Evolutionary conservation across 169 alveolate species (phyloP).

Genomic region (Ichthyophthirius multifiliis): DNA sequence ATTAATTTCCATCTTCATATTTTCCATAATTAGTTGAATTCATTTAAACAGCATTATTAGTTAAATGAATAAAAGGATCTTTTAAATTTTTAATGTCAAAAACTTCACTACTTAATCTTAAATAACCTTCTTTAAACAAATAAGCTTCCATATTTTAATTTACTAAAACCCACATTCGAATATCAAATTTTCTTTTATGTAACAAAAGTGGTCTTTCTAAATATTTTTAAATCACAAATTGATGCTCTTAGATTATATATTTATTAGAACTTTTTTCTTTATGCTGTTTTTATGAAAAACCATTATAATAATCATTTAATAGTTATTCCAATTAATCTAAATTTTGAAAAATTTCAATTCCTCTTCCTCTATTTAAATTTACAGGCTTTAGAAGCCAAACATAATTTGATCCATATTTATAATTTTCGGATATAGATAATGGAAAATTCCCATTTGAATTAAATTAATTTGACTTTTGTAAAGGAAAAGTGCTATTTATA

Average conservation of each 20-base stretch:
- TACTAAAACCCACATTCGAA: conserved; percentile 79
- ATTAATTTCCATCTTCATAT: conserved; percentile 59
- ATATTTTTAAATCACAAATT: conserved; percentile 9
- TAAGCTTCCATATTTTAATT: conserved; percentile 49
- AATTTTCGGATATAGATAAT: background rate
- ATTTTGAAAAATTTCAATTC: conserved; percentile 52
- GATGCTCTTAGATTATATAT: background rate
- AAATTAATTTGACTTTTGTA: background rate
- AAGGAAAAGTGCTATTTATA: too few relatives aligned
- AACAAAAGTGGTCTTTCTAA: conserved; percentile 70
- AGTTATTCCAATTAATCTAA: conserved; percentile 26
- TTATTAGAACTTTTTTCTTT: background rate
- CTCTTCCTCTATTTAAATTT: conserved; percentile 73
- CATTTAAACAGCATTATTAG: conserved; percentile 71
- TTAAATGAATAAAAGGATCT: conserved; percentile 53
- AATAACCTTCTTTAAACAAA: conserved; percentile 65
- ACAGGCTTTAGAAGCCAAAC: conserved; percentile 70
- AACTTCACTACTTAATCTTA: conserved; percentile 62
- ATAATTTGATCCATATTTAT: conserved; percentile 4
- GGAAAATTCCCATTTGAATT: background rate
- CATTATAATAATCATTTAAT: conserved; percentile 29
- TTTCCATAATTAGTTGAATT: conserved; percentile 60
- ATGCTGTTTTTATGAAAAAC: background rate
- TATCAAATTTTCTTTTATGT: conserved; percentile 76
- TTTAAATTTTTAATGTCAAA: conserved; percentile 32